Evolutionary conservation across 2,329 filamentous ascomycete genomes (phyloP).

Genomic region (Thelonectria rubi): DNA sequence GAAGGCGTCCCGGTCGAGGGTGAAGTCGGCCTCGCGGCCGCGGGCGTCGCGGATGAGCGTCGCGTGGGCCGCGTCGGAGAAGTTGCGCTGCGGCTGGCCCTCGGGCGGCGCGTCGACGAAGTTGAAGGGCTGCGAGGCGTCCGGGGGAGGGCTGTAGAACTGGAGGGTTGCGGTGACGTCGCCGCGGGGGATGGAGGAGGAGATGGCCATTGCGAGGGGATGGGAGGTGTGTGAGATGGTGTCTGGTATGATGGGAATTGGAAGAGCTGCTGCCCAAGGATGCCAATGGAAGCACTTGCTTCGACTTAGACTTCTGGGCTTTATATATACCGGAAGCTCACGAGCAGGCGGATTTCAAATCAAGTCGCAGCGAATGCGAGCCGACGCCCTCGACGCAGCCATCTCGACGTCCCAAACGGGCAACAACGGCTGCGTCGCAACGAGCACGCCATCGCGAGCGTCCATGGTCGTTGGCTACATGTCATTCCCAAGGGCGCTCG

Average conservation of each 20-base stretch:
- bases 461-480: constrained; percentile 33
- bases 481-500: constrained; percentile 33
- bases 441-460: constrained; percentile 40
- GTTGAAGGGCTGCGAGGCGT: constrained; percentile 70
- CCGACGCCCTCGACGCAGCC: constrained; percentile 17
- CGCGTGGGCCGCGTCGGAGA: constrained; percentile 56
- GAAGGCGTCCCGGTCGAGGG: constrained; percentile 80
- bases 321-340: constrained; percentile 30
- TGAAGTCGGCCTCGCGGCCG: constrained; percentile 71
- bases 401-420: constrained; percentile 25
- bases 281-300: constrained; percentile 17
- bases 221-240: constrained; percentile 8
- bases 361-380: constrained; percentile 28
- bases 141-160: constrained; percentile 70
- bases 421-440: constrained; percentile 26
- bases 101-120: constrained; percentile 71
- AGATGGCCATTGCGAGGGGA: constrained; percentile 50
- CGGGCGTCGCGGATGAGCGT: constrained; percentile 78
- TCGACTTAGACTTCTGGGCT: neutral
- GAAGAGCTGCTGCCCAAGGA: neutral
- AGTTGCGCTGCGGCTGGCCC: constrained; percentile 73
- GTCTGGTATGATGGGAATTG: too few species aligned
- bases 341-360: constrained; percentile 43
- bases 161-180: constrained; percentile 69
- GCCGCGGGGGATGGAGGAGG: constrained; percentile 62